Conservation (phyloP, 352 stramenopile species). For the Phytophthora colocasiae region DNA sequence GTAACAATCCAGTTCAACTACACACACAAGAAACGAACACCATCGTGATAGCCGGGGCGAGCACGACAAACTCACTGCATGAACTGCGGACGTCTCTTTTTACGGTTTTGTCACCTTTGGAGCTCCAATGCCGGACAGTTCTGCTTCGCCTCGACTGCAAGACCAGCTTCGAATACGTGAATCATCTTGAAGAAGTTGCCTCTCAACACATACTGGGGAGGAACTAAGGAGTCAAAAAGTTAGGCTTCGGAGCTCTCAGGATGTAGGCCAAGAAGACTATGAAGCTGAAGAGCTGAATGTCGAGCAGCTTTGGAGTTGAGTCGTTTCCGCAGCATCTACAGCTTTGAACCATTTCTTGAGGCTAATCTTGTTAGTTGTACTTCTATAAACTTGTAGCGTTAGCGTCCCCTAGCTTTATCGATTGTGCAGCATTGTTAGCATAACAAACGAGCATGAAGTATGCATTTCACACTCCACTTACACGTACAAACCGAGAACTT, state of each 20-base stretch:
- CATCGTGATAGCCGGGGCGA: constrained; percentile 15
- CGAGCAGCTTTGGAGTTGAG: constrained; percentile 11
- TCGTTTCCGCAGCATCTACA: too few relatives aligned
- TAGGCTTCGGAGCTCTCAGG: constrained; percentile 15
- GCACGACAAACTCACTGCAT: constrained; percentile 25
- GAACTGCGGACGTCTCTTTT: constrained; percentile 39
- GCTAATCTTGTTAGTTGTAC: too few relatives aligned
- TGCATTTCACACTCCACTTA: too few relatives aligned
- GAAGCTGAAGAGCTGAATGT: constrained; percentile 10
- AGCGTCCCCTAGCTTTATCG: too few relatives aligned
- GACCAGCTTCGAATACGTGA: constrained; percentile 43
- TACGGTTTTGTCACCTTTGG: constrained; percentile 23
- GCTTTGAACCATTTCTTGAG: too few relatives aligned
- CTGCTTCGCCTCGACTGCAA: constrained; percentile 60
- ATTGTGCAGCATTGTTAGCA: too few relatives aligned
- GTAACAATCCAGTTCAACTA: background rate
- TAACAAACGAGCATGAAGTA: too few relatives aligned
- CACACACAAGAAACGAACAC: too few relatives aligned
- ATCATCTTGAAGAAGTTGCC: constrained; percentile 28
- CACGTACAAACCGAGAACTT: too few relatives aligned
- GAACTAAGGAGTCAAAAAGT: constrained; percentile 2
- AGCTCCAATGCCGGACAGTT: constrained; percentile 17
- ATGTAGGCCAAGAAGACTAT: constrained; percentile 12
- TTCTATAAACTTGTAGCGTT: too few relatives aligned
- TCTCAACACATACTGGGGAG: constrained; percentile 31